Evolutionary conservation across 495 filamentous ascomycete species (phyloP).

Genomic region (Trichoderma reesei): DNA sequence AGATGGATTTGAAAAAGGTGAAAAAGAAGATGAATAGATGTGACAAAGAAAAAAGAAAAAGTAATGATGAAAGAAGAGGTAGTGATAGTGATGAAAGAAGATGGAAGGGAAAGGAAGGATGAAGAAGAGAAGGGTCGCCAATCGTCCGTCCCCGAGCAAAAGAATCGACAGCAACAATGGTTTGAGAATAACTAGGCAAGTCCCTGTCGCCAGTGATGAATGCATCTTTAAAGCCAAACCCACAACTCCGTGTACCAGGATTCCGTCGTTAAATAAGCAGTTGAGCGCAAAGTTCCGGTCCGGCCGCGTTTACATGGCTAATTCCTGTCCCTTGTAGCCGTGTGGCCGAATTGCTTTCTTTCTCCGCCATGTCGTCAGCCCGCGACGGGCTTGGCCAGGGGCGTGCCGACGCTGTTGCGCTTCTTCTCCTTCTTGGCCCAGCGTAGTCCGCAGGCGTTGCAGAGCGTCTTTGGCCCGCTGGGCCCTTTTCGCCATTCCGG

Average conservation of each 20-base stretch:
- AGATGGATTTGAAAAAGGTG: neutral
- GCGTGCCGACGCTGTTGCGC: slow-evolving; percentile 19
- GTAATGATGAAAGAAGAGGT: neutral
- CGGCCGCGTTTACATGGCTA: neutral
- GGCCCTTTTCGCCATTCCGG: slow-evolving; percentile 97
- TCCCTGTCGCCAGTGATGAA: slow-evolving; percentile 5
- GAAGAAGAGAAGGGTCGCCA: neutral
- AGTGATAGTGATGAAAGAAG: too few species aligned
- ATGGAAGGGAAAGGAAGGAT: too few species aligned
- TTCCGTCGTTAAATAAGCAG: slow-evolving; percentile 4
- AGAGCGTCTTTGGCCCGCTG: slow-evolving; percentile 87
- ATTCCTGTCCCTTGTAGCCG: neutral
- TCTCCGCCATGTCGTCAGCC: neutral
- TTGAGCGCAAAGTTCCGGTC: neutral
- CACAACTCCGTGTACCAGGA: slow-evolving; percentile 4
- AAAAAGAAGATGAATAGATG: neutral
- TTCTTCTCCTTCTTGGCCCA: slow-evolving; percentile 79
- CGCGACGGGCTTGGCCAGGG: neutral
- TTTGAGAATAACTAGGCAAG: too few species aligned
- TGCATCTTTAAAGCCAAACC: neutral
- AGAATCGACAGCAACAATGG: neutral
- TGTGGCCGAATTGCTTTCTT: neutral
- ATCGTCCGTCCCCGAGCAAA: neutral
- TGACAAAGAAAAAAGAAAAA: neutral
- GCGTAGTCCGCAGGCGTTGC: slow-evolving; percentile 89